These are phyloP conservation scores for Musa balbisiana DNA, from an alignment of 202 grass and related monocot species.

Conservation along the genomic window DNA sequence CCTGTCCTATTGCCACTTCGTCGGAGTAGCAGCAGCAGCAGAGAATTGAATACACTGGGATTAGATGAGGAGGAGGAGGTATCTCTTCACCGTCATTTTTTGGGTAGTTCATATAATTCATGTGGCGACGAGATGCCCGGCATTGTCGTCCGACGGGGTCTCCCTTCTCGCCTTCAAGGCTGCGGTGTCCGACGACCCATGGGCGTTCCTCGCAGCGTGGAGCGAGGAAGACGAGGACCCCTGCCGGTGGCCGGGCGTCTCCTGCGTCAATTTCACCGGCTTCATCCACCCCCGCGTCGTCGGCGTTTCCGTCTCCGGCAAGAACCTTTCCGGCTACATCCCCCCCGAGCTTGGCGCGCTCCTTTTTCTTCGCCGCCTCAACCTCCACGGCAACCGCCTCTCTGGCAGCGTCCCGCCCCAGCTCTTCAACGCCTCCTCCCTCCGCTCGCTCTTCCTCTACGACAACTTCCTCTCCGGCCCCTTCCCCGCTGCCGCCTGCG, in stretches of 20 bases:
- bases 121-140: background rate
- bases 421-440: conserved; percentile 15
- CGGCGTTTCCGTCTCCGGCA: conserved; percentile 11
- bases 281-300: conserved; percentile 16
- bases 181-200: conserved; percentile 18
- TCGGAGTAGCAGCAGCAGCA: background rate
- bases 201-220: background rate
- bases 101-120: background rate
- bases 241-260: conserved; percentile 8
- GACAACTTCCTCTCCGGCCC: conserved; percentile 14
- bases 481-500: background rate
- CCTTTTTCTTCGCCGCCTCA: conserved; percentile 22
- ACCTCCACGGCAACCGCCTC: conserved; percentile 19
- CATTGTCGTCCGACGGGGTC: conserved; percentile 1
- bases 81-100: background rate
- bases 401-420: background rate
- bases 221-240: conserved; percentile 2
- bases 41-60: background rate
- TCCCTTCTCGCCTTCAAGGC: conserved; percentile 9
- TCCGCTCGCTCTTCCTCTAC: conserved; percentile 18
- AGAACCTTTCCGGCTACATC: conserved; percentile 12
- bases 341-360: conserved; percentile 3
- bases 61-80: background rate
- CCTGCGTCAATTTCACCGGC: conserved; percentile 13
- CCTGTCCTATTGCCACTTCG: background rate